Base-by-base conservation (phyloP, 2,329 filamentous ascomycete genomes). In the Coniochaeta ligniaria region DNA sequence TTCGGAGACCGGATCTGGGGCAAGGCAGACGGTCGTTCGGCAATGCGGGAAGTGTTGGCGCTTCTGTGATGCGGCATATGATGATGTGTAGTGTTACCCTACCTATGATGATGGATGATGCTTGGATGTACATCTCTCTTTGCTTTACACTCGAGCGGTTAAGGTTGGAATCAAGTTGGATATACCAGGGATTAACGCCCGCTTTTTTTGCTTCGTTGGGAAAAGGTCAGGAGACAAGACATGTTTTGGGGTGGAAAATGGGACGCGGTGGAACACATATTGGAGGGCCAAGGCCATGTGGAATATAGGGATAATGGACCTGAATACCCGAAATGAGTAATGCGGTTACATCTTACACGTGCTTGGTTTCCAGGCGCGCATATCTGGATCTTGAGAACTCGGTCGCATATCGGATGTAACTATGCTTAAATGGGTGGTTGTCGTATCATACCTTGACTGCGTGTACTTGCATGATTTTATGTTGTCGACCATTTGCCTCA, bases 271-370 rank as follows among this genome's bases (percentile, higher is more conserved):
- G 57, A 8, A 31, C 6, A 38, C 26, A 9, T 8, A n/a, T 33
- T 59, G 41, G 41, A 52, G 17, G 22, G 38, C 24, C 38, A 45
- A 28, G 57, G 57, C 47, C 38, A 24, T 47, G 43, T 47, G 43
- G 43, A 47, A 24, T 47, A 20, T 47, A 14, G 47, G 47, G 22
- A 38, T 20, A 56, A 20, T 20, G 43, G 47, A 22, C 43, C 28
- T 52, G 58, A 58, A 60, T 60, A 60, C 45, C 59, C 59, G 59
- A 58, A 60, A 60, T 60, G 59, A 60, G 55, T 36, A 52, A 50
- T 57, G 41, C 17, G 14, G 47, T 52, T 52, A 52, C 47, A 52
- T 52, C 8, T 24, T 17, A 47, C 43, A 47, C 24, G 2, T 52
- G 22, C 24, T 52, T 52, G 7, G 22, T 28, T 52, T 31, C 14